phyloP scores from a whole-genome alignment of 2,329 filamentous ascomycete genomes.

The Venturia aucupariae region DNA sequence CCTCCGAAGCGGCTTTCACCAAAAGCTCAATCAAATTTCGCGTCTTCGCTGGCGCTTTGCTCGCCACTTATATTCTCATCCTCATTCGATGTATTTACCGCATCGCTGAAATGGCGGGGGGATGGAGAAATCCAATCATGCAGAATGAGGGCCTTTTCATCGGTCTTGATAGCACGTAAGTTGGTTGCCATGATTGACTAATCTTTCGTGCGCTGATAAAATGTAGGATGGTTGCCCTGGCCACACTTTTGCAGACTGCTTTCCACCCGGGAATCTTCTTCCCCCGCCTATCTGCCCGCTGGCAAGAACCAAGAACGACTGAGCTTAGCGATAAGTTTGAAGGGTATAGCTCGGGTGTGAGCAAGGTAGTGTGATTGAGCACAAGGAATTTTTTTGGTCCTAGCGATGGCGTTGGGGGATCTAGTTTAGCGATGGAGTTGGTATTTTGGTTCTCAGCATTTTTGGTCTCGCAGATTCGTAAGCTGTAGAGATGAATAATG shows the following conservation, averaged over 20 bases:
- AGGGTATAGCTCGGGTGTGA: neutral
- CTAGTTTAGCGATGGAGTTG: neutral
- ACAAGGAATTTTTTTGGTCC: neutral
- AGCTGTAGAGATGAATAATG: neutral
- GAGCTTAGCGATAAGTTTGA: neutral
- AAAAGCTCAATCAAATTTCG: constrained; percentile 18
- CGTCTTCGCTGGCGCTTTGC: constrained; percentile 19
- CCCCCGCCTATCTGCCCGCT: neutral
- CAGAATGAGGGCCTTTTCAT: constrained; percentile 52
- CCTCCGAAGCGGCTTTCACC: constrained; percentile 14
- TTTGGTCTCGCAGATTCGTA: neutral
- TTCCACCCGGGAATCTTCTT: constrained; percentile 3
- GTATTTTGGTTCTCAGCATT: no score
- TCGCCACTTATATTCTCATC: constrained; percentile 15
- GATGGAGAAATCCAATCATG: constrained; percentile 57
- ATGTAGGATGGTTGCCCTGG: neutral
- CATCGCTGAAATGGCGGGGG: constrained; percentile 54
- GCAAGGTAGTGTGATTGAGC: neutral
- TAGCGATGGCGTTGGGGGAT: neutral
- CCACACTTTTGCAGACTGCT: neutral
- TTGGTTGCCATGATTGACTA: constrained; percentile 1
- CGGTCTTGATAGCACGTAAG: constrained; percentile 46
- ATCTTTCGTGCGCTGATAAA: neutral
- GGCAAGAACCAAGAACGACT: neutral
- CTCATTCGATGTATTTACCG: constrained; percentile 31